Evolutionary conservation across 2,329 filamentous ascomycete species (phyloP).

Genomic region (Sarocladium strictum): DNA sequence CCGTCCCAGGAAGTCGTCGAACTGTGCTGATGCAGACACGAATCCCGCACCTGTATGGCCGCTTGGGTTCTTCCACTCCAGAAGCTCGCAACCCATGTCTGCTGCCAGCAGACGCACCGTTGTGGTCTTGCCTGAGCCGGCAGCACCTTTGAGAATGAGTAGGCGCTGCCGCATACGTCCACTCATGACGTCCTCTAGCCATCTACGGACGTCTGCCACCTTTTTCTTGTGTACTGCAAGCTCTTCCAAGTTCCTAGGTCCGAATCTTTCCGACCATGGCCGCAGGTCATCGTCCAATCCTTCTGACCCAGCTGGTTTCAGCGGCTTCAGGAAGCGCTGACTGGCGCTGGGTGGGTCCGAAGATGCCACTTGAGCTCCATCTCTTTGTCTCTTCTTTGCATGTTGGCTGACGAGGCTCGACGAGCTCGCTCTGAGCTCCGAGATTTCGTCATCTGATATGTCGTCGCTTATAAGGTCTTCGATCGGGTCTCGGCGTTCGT

Average conservation of each 20-base stretch:
- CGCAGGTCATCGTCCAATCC: constrained; percentile 49
- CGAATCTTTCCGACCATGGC: constrained; percentile 86
- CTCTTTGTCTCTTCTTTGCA: constrained; percentile 47
- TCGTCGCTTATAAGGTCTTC: constrained; percentile 49
- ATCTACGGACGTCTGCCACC: constrained; percentile 75
- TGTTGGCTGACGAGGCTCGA: constrained; percentile 51
- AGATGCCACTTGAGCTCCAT: constrained; percentile 20
- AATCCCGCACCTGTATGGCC: constrained; percentile 54
- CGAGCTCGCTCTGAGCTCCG: constrained; percentile 41
- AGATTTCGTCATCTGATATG: constrained; percentile 54
- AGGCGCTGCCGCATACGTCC: constrained; percentile 64
- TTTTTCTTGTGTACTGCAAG: constrained; percentile 94
- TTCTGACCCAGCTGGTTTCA: constrained; percentile 22
- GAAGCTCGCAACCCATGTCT: constrained; percentile 67
- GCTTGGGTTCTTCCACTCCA: constrained; percentile 87
- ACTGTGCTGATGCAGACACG: constrained; percentile 69
- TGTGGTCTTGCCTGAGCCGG: constrained; percentile 89
- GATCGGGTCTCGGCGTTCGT: constrained; percentile 23
- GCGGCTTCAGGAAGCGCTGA: constrained; percentile 46
- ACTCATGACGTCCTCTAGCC: constrained; percentile 69
- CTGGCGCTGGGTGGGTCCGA: constrained; percentile 29
- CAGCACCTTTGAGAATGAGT: constrained; percentile 81
- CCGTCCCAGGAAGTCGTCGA: constrained; percentile 84
- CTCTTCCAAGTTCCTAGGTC: constrained; percentile 69
- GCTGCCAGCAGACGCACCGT: constrained; percentile 73